These are phyloP conservation scores for Fusarium incarnatum DNA, from an alignment of 2,329 filamentous ascomycete species.

Conservation along the genomic window DNA sequence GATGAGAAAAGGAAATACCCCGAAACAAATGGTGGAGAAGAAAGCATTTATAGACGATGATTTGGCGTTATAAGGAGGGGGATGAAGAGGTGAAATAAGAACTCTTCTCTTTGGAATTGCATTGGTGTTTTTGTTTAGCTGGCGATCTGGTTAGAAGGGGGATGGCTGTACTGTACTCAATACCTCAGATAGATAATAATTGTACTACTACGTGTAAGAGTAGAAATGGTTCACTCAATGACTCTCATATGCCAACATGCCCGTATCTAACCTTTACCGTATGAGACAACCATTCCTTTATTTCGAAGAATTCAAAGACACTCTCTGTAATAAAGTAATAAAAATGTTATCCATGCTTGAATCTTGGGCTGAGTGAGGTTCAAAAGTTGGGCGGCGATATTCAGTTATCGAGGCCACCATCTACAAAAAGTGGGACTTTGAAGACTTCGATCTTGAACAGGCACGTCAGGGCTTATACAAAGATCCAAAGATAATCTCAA, in stretches of 20 bases:
- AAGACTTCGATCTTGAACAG: slow-evolving; percentile 37
- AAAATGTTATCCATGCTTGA: too few relatives aligned
- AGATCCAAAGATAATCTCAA: neutral
- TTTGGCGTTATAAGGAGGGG: slow-evolving; percentile 37
- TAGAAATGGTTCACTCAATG: neutral
- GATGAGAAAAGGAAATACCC: slow-evolving; percentile 26
- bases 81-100: slow-evolving; percentile 12
- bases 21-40: neutral
- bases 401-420: slow-evolving; percentile 48
- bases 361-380: neutral
- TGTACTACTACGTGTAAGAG: slow-evolving; percentile 37
- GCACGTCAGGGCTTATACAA: neutral
- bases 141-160: slow-evolving; percentile 35
- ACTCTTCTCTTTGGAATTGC: slow-evolving; percentile 32
- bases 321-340: too few relatives aligned
- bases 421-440: slow-evolving; percentile 39
- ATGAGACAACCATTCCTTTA: neutral
- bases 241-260: neutral
- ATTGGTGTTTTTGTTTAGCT: slow-evolving; percentile 11
- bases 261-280: too few relatives aligned
- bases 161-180: slow-evolving; percentile 25
- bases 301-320: too few relatives aligned
- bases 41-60: slow-evolving; percentile 30
- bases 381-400: slow-evolving; percentile 26
- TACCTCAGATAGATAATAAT: slow-evolving; percentile 42